Evolutionary conservation across 2,329 filamentous ascomycete genomes (phyloP), one percentile per base, ranked within the genome.

Genomic region (Aspergillus sp.): DNA sequence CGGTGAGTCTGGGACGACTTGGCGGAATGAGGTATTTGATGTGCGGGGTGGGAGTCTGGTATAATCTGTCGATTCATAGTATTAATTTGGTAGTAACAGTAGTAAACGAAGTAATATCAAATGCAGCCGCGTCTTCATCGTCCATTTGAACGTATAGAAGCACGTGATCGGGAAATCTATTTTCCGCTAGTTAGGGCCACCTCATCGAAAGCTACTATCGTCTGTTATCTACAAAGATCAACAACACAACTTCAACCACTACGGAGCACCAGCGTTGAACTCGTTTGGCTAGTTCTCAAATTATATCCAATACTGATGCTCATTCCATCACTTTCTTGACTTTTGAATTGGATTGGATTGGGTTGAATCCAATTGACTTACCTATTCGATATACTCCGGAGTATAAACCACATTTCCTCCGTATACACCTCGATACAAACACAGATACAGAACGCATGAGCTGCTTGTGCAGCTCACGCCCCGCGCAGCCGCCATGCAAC

Each of bases 1-100:
- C 41, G 81, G 77, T 10, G 86, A 64, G 7, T 28, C 63, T 42
- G 55, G 56, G 10, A 46, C 49, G 29, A 69, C 85, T 0, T 95
- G 89, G 89, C 78, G 85, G 56, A 95, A 94, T 64, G 82, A 81
- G 41, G 83, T 94, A n/a, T 94, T 95, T 51, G 75, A 82, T 55
- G 61, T 77, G 49, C 52, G 55, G 9, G 52, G 19, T 19, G 19
- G 49, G 10, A 39, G 48, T 48, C 43, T 19, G 49, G 9, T 27
- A 9, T 43, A 43, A 26, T 29, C 7, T 19, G 19, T 19, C 19
- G 19, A 19, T 19, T 19, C 19, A 19, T 19, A 19, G 19, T 19
- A 19, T 19, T 19, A 19, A 19, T 19, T 19, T 19, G 19, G 19
- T 19, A 19, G 2, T 19, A 19, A 19, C 19, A 19, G 19, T 19